Percentiles rank a stretch among this genome's conserved stretches.
Evolutionary conservation across 768 basidiomycete species (phyloP).

Genomic region (Rhodotorula taiwanensis): DNA sequence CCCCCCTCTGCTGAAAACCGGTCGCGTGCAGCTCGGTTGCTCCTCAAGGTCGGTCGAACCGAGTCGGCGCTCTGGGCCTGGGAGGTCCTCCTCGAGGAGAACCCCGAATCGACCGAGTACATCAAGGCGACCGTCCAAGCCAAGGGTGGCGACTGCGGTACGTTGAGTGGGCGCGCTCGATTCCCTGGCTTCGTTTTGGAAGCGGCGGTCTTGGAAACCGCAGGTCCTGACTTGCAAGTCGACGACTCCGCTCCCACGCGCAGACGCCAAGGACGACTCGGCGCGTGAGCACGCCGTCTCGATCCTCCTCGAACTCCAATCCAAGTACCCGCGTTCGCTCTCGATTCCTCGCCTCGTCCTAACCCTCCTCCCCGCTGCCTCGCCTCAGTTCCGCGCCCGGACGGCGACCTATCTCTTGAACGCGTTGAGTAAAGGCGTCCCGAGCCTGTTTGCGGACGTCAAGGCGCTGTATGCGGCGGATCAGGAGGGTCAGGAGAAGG

Average conservation of each 20-base stretch:
- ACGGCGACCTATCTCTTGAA: slow-evolving; percentile 61
- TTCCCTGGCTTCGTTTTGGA: too few relatives aligned
- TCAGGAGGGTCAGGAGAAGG: slow-evolving; percentile 55
- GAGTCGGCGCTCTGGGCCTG: slow-evolving; percentile 75
- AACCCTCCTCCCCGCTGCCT: slow-evolving; percentile 54
- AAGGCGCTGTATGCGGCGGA: slow-evolving; percentile 66
- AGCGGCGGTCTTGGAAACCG: too few relatives aligned
- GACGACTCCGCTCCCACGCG: too few relatives aligned
- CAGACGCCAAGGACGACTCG: slow-evolving; percentile 45
- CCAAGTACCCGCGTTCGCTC: slow-evolving; percentile 60
- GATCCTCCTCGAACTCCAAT: slow-evolving; percentile 57
- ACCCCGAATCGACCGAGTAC: slow-evolving; percentile 73
- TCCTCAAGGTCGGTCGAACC: slow-evolving; percentile 58
- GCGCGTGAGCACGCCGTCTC: slow-evolving; percentile 54
- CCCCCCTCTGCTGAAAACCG: too few relatives aligned
- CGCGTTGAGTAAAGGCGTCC: slow-evolving; percentile 74
- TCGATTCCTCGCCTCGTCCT: slow-evolving; percentile 71
- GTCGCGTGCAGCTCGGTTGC: slow-evolving; percentile 65
- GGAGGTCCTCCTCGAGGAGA: slow-evolving; percentile 71
- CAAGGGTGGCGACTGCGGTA: slow-evolving; percentile 63
- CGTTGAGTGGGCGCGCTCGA: too few relatives aligned
- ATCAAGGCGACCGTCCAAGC: slow-evolving; percentile 66
- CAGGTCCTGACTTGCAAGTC: too few relatives aligned
- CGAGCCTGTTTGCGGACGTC: slow-evolving; percentile 85
- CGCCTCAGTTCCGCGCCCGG: slow-evolving; percentile 54